Percentiles rank a stretch among this genome's conserved stretches.
phyloP scores from a whole-genome alignment of 805 yeast species.

The Ogataea kodamae region DNA sequence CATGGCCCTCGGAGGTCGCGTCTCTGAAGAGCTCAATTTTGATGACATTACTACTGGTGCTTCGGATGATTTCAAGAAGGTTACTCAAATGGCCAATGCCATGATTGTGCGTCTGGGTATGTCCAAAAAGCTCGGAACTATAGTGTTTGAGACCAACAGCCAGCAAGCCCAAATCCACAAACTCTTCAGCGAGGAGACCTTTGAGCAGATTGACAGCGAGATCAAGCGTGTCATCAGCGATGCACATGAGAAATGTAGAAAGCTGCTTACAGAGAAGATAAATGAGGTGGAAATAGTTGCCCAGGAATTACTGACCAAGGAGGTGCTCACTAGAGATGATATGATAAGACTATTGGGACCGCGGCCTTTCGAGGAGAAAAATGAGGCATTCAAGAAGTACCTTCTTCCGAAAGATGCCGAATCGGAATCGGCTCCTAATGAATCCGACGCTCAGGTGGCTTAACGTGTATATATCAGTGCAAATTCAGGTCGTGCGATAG shows the following conservation, averaged over 20 bases:
- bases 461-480: slow-evolving; percentile 6
- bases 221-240: slow-evolving; percentile 73
- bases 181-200: slow-evolving; percentile 88
- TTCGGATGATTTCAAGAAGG: slow-evolving; percentile 93
- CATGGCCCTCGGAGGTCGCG: slow-evolving; percentile 97
- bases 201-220: slow-evolving; percentile 75
- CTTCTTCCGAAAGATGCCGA: slow-evolving; percentile 22
- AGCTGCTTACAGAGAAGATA: slow-evolving; percentile 65
- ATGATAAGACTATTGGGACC: slow-evolving; percentile 87
- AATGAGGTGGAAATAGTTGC: slow-evolving; percentile 82
- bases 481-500: too few relatives aligned
- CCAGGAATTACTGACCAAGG: slow-evolving; percentile 78
- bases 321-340: slow-evolving; percentile 89
- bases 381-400: slow-evolving; percentile 86
- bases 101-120: slow-evolving; percentile 94
- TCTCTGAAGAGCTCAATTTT: slow-evolving; percentile 90
- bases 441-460: slow-evolving; percentile 21
- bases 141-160: slow-evolving; percentile 66
- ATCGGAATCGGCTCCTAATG: slow-evolving; percentile 22
- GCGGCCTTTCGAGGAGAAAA: slow-evolving; percentile 86
- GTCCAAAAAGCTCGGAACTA: slow-evolving; percentile 83
- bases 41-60: slow-evolving; percentile 95
- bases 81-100: slow-evolving; percentile 85
- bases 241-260: slow-evolving; percentile 67
- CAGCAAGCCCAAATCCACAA: slow-evolving; percentile 52